Base-by-base conservation (phyloP, 495 filamentous ascomycete species). In the Astrothelium subdiscretum region DNA sequence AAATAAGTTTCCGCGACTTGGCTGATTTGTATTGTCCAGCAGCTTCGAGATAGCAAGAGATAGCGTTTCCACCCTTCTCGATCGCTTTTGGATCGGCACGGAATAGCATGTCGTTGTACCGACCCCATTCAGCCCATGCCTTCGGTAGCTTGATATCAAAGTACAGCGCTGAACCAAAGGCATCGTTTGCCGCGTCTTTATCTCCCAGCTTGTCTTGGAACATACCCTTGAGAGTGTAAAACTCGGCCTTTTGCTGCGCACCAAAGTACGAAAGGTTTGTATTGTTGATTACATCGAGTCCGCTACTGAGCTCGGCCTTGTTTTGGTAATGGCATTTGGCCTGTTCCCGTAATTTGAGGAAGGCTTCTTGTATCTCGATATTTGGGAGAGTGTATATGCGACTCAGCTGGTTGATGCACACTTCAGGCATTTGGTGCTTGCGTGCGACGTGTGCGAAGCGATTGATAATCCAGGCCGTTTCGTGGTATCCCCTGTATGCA, bases 381-480 rank as follows among this genome's bases (percentile, higher is more conserved):
- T 99, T 99, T 8, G 95, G 95, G 11, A 99, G 81, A 0, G 94
- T 97, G 72, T 99, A 99, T 68, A 99, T 99, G 58, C 91, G 89
- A 69, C 91, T 95, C 13, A 99, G 83, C 70, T 99, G 95, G 65
- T 82, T 88, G 72, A 97, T 96, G 78, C 95, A 99, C 59, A 97
- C 94, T 54, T 97, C 95, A 1, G 91, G 90, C 66, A 99, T 85
- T 66, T 91, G 90, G 71, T 99, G 95, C 77, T 97, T 97, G 31
- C 95, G 84, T 57, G 95, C 94, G 40, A 99, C 95, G 69, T 97
- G 94, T 2, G 95, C 95, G 69, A 99, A 99, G 22, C 95, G 82
- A 72, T 99, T 99, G 76, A 99, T 99, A 64, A 97, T 99, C 95
- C 95, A 99, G 2, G 95, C 95, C 2, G 94, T 99, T 72, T 99